Percentiles rank a stretch among this genome's conserved stretches.
Evolutionary conservation across 352 stramenopile species (phyloP).

Genomic region (Phytopythium delawarense): DNA sequence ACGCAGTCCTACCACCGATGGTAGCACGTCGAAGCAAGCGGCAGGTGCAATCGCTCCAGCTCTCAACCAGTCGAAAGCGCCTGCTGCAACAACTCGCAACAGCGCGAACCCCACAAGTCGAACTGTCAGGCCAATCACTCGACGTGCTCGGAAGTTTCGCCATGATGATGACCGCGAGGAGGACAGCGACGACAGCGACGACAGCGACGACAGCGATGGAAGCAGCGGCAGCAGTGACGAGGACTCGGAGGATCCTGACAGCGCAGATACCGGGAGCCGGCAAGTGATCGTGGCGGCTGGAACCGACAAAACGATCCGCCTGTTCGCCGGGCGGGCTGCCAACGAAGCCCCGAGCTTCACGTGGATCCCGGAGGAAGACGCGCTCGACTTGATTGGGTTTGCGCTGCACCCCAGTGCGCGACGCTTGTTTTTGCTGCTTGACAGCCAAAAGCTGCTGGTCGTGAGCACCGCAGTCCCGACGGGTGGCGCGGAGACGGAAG

Average conservation of each 20-base stretch:
- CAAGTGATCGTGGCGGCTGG: slow-evolving; percentile 58
- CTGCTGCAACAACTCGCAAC: not conserved
- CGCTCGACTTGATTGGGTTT: slow-evolving; percentile 54
- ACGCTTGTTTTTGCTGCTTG: slow-evolving; percentile 55
- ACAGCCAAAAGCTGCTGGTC: slow-evolving; percentile 49
- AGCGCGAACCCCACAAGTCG: not conserved
- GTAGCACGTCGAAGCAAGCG: not conserved
- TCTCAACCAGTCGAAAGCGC: not conserved
- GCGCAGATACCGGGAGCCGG: slow-evolving; percentile 2
- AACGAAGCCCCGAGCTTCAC: slow-evolving; percentile 61
- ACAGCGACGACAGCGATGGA: slow-evolving; percentile 15
- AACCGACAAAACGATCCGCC: slow-evolving; percentile 61
- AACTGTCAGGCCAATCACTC: not conserved
- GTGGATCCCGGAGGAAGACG: slow-evolving; percentile 66
- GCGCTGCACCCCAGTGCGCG: slow-evolving; percentile 43
- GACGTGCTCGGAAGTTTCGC: not conserved
- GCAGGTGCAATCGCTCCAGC: not conserved
- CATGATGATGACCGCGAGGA: not conserved
- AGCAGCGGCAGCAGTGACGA: slow-evolving; percentile 2
- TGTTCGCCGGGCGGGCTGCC: slow-evolving; percentile 42
- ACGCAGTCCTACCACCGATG: not conserved
- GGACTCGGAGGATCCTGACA: not conserved
- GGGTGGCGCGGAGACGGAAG: not conserved
- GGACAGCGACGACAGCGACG: slow-evolving; percentile 14
- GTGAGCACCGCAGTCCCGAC: slow-evolving; percentile 27